A percentile compares a stretch with the other conserved stretches of the same genome.
phyloP scores from a whole-genome alignment of 768 basidiomycete species.

The Lactarius sp. region DNA sequence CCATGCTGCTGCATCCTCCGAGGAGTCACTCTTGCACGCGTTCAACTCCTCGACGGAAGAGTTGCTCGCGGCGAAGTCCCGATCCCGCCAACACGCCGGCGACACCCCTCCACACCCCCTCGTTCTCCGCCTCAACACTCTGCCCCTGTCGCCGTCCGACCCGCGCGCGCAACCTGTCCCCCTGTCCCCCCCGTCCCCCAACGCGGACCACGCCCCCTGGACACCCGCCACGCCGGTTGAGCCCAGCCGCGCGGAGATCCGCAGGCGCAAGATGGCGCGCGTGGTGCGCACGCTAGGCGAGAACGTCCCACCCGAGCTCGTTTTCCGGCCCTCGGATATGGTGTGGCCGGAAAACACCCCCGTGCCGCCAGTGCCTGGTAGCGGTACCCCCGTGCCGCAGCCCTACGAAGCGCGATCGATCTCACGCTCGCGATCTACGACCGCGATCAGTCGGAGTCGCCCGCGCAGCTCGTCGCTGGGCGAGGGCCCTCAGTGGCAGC shows the following conservation, averaged over 20 bases:
- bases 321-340: slow-evolving; percentile 22
- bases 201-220: background rate
- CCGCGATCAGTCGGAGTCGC: background rate
- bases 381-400: no score
- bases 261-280: slow-evolving; percentile 25
- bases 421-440: background rate
- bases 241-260: slow-evolving; percentile 7
- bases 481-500: background rate
- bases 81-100: slow-evolving; percentile 10
- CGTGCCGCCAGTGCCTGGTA: background rate
- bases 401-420: background rate
- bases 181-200: slow-evolving; percentile 3
- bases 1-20: slow-evolving; percentile 26
- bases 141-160: slow-evolving; percentile 30
- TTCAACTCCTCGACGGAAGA: slow-evolving; percentile 29
- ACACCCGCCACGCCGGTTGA: slow-evolving; percentile 14
- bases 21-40: slow-evolving; percentile 26
- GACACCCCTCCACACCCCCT: slow-evolving; percentile 30
- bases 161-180: slow-evolving; percentile 37
- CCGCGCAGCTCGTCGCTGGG: slow-evolving; percentile 20
- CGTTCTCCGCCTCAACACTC: slow-evolving; percentile 32
- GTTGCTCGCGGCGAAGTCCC: slow-evolving; percentile 17
- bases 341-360: background rate
- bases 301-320: slow-evolving; percentile 31
- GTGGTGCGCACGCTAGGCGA: slow-evolving; percentile 32